Evolutionary conservation across 2,329 filamentous ascomycete genomes (phyloP), one percentile per base, ranked within the genome.

Genomic region (Cercospora janseana): DNA sequence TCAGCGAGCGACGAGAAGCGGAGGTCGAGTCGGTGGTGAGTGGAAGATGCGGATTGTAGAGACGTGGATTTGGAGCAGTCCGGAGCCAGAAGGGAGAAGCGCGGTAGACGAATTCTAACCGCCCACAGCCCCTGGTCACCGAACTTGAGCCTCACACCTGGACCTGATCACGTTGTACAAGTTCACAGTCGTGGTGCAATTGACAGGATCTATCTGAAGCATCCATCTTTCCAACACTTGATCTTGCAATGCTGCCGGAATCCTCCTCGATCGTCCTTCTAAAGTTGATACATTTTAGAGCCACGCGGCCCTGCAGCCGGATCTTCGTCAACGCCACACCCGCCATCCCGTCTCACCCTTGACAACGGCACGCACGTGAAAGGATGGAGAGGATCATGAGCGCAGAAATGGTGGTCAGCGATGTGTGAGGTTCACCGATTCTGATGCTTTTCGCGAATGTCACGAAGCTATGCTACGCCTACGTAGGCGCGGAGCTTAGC

Each of bases 401-500:
- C n/a, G 10, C 9, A 13, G n/a, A n/a, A n/a, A n/a, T n/a, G n/a
- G n/a, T n/a, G n/a, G n/a, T n/a, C n/a, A n/a, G n/a, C n/a, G n/a
- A n/a, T n/a, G n/a, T n/a, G n/a, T n/a, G n/a, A n/a, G n/a, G n/a
- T n/a, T n/a, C n/a, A 2, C n/a, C 35, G 15, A 13, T 26, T 12
- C 16, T 24, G 35, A 31, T 27, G 41, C 41, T 31, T 15, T n/a
- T 13, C n/a, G 9, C 3, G 18, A 23, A 29, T n/a, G n/a, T n/a
- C n/a, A n/a, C n/a, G n/a, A n/a, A n/a, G n/a, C n/a, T n/a, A n/a
- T n/a, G n/a, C n/a, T n/a, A n/a, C n/a, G n/a, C n/a, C n/a, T n/a
- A n/a, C n/a, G n/a, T n/a, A n/a, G n/a, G 41, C 41, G 42, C 29
- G 47, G 51, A 54, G 51, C 51, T 54, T 13, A 49, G 51, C 51